phyloP scores from a whole-genome alignment of 331 rosid genomes.

The Acacia pycnantha region DNA sequence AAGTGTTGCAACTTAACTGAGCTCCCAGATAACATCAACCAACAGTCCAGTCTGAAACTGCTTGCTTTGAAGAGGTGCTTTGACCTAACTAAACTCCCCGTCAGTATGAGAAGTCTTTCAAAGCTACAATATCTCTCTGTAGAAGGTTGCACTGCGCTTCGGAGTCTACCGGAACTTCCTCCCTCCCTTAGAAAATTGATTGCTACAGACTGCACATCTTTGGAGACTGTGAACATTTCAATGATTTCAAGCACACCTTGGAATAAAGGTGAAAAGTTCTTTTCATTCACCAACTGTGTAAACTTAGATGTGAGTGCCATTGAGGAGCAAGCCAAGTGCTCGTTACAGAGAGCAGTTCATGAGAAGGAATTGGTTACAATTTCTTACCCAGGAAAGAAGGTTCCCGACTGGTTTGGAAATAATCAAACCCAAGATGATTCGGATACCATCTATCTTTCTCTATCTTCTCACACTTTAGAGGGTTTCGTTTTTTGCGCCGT shows the following conservation, averaged over 20 bases:
- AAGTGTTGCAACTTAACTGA: background rate
- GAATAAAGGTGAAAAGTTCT: background rate
- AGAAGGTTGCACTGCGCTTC: background rate
- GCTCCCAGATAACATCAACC: too few relatives aligned
- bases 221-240: background rate
- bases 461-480: background rate
- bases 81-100: background rate
- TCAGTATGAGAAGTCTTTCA: background rate
- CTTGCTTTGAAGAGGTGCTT: background rate
- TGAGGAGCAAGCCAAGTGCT: background rate
- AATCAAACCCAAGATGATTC: background rate
- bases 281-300: background rate
- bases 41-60: background rate
- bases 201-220: background rate
- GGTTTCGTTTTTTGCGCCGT: background rate
- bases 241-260: background rate
- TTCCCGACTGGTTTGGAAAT: background rate
- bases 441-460: background rate
- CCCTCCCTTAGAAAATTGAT: background rate
- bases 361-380: background rate
- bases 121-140: background rate
- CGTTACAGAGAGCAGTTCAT: background rate
- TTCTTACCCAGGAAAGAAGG: background rate
- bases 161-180: background rate
- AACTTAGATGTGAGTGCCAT: background rate